These are phyloP conservation scores for Blastocystis sp. DNA, from an alignment of 352 stramenopile species.

Conservation along the genomic window DNA sequence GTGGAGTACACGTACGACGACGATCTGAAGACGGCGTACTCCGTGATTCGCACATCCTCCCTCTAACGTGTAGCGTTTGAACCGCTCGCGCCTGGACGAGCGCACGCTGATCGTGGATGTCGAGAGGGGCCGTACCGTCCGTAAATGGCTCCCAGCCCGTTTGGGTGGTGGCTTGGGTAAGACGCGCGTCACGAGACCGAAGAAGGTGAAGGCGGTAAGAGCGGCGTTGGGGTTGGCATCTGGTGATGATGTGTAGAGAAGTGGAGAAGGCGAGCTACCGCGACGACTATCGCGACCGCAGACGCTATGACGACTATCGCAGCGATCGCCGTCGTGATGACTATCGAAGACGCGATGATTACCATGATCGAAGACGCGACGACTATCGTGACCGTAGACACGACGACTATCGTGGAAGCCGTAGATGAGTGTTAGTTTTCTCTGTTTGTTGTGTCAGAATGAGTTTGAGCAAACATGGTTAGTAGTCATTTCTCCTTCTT, in stretches of 20 bases:
- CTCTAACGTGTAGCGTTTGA: constrained; percentile 73
- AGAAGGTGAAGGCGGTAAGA: constrained; percentile 42
- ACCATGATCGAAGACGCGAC: neutral
- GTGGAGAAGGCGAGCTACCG: constrained; percentile 3
- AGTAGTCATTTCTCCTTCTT: no score
- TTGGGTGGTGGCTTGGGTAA: constrained; percentile 91
- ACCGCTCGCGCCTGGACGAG: constrained; percentile 94
- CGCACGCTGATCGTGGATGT: constrained; percentile 95
- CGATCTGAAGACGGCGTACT: constrained; percentile 92
- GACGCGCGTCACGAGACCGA: constrained; percentile 77
- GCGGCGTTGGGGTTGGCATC: no score
- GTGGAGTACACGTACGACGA: constrained; percentile 97
- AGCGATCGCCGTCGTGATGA: neutral
- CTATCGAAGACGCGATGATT: neutral
- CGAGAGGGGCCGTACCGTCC: constrained; percentile 93
- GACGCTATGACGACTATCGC: neutral
- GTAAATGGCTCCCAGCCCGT: constrained; percentile 91
- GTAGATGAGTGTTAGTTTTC: no score
- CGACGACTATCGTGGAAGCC: no score
- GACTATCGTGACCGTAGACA: neutral
- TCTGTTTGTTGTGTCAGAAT: no score
- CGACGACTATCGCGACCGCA: neutral
- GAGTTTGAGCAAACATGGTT: no score
- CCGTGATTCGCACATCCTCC: constrained; percentile 79
- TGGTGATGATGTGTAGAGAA: neutral